Evolutionary conservation across 2,329 filamentous ascomycete genomes (phyloP), one percentile per base, ranked within the genome.

Genomic region (Neofusicoccum laricinum): DNA sequence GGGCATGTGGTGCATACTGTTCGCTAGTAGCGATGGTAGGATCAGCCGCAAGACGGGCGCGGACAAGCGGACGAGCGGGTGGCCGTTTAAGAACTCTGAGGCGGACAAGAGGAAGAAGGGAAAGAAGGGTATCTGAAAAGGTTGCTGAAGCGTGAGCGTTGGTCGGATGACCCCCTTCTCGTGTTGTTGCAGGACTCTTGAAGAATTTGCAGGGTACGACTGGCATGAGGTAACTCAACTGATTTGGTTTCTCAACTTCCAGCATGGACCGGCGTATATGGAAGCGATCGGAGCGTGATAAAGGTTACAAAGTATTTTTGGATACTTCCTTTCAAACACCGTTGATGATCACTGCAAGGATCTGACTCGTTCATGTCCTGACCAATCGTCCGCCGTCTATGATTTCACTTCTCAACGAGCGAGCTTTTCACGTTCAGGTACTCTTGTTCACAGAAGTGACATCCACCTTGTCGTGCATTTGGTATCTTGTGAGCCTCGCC

Each of bases 11-110:
- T 87, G 83, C 68, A 73, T 86, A 61, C 69, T 88, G 66, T 88
- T 88, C 73, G 85, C 82, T 0, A 85, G 80, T 63, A 83, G 80
- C 48, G 74, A 81, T 69, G 85, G 86, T 1, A 78, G 81, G 66
- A 85, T 89, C 63, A 87, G 83, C 71, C 82, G 84, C 71, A 86
- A 81, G 76, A 90, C 87, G 1, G 87, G 88, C 0, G 86, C 84
- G 38, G 88, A 90, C 71, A 90, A 89, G 81, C 80, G 88, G 71
- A 89, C 83, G 30, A 82, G 82, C 65, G 87, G 86, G 11, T 91
- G 86, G 69, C 88, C 88, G 2, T 90, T 91, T 72, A 80, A 79
- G 68, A 90, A 90, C 69, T 71, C 69, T 4, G 84, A 86, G 72
- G 83, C 85, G 45, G 79, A 80, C 48, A 82, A 82, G 71, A 84